A percentile compares a stretch with the other conserved stretches of the same genome.
Conservation (phyloP, 768 basidiomycete genomes). For the Tricholoma hemisulphureum region DNA sequence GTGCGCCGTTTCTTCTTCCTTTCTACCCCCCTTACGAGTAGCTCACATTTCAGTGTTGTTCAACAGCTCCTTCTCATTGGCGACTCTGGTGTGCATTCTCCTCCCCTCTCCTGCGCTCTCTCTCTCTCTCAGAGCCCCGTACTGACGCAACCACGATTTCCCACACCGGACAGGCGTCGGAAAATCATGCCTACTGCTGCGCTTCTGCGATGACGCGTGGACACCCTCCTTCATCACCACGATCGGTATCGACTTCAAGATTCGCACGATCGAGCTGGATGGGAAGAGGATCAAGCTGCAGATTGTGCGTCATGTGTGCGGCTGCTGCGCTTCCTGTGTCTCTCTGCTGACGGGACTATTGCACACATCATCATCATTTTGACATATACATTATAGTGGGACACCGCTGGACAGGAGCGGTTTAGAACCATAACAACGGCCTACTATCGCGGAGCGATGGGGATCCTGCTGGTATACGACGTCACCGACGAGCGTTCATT, state of each 20-base stretch:
- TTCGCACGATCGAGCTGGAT: slow-evolving; percentile 96
- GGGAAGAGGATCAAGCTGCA: slow-evolving; percentile 99
- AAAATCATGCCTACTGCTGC: slow-evolving; percentile 91
- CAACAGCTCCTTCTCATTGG: slow-evolving; percentile 95
- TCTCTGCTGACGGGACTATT: too few species aligned
- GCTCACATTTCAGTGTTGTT: background rate
- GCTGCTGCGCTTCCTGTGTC: too few species aligned
- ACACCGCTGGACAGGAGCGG: slow-evolving; percentile 98
- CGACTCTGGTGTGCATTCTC: slow-evolving; percentile 70
- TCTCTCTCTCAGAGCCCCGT: slow-evolving; percentile 3
- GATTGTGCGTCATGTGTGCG: slow-evolving; percentile 61
- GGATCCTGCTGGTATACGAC: slow-evolving; percentile 97
- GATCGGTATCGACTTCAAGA: slow-evolving; percentile 99
- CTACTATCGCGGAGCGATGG: slow-evolving; percentile 99
- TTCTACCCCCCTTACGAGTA: background rate
- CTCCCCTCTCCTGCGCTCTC: slow-evolving; percentile 21
- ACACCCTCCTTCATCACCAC: slow-evolving; percentile 99
- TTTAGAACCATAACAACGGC: slow-evolving; percentile 98
- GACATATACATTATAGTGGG: slow-evolving; percentile 74
- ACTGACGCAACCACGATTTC: slow-evolving; percentile 7
- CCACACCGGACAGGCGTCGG: slow-evolving; percentile 76
- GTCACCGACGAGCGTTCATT: slow-evolving; percentile 94
- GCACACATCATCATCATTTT: too few species aligned
- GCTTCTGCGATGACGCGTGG: slow-evolving; percentile 99
- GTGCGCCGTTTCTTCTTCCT: slow-evolving; percentile 35